Conservation (phyloP, 192 early-diverging fungal genomes). For the Entomortierella chlamydospora region DNA sequence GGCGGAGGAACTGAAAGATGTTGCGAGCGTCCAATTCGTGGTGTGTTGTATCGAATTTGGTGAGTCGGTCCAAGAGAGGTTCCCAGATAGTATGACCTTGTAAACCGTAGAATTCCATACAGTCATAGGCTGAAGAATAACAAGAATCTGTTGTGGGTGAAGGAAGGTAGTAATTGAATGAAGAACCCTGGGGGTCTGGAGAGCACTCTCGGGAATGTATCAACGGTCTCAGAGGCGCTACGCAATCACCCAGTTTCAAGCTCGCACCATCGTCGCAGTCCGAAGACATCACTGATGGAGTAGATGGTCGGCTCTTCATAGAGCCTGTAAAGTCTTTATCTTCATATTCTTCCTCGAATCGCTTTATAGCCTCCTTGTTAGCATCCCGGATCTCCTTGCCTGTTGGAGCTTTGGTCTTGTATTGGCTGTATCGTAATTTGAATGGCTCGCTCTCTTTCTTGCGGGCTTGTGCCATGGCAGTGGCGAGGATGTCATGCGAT, state of each 20-base stretch:
- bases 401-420: conserved; percentile 31
- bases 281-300: neutral
- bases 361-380: conserved; percentile 8
- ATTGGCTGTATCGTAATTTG: conserved; percentile 23
- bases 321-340: neutral
- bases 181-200: neutral
- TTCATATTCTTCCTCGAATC: conserved; percentile 15
- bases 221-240: conserved; percentile 1
- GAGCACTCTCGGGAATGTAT: neutral
- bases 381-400: conserved; percentile 21
- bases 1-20: conserved; percentile 39
- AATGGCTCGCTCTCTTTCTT: conserved; percentile 21
- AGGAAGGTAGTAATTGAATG: neutral
- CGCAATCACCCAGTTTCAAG: neutral
- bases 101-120: conserved; percentile 33
- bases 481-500: conserved; percentile 27
- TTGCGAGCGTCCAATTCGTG: conserved; percentile 33
- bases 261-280: neutral
- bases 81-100: conserved; percentile 43
- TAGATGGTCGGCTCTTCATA: neutral
- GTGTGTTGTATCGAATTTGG: conserved; percentile 47
- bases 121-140: conserved; percentile 22
- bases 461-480: conserved; percentile 8
- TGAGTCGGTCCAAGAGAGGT: conserved; percentile 40
- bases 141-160: neutral